Evolutionary conservation across 805 yeast genomes (phyloP), one percentile per base, ranked within the genome.

Genomic region (Lachancea sp.): DNA sequence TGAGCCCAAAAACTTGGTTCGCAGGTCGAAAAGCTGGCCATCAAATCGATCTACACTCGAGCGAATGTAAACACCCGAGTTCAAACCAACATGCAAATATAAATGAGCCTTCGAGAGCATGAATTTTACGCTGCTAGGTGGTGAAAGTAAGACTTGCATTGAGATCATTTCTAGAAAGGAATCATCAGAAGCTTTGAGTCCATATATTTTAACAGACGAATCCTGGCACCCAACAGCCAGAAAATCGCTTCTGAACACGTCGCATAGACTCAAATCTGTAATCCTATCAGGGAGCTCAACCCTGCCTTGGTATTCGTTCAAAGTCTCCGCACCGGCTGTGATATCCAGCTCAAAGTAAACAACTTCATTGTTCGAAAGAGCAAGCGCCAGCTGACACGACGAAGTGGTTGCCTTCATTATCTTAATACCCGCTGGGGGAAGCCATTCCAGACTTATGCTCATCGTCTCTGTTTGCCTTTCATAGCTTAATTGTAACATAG

Each of bases 301-400:
- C 12, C 79, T 67, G 35, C 78, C 82, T 44, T 79, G 79, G 54
- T 79, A 82, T 58, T 91, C 96, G 29, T 79, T 74, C 40, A 93
- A 66, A 38, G 78, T 73, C 51, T 81, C 89, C 22, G 71, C 73
- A 10, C 74, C 74, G 35, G 55, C 59, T 18, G 37, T 16, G 8
- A 35, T 13, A 51, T 79, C 86, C 25, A 81, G 68, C 62, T 91
- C 97, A 62, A 93, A 91, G 63, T 91, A 91, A 2, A 83, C 81
- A 3, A 91, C 54, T 46, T 85, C 90, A 45, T 79, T 71, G 55
- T 82, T 85, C 2, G 93, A 81, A 3, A 93, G 63, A 0, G 81
- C 88, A 3, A 91, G 54, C 0, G 76, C 78, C 0, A 90, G 68
- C 62, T 93, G 98, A 2, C 75, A 71, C 19, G 72, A 68, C 15